Base-by-base conservation (phyloP, 139 green algal genomes). In the Tetradesmus lagerheimii region DNA sequence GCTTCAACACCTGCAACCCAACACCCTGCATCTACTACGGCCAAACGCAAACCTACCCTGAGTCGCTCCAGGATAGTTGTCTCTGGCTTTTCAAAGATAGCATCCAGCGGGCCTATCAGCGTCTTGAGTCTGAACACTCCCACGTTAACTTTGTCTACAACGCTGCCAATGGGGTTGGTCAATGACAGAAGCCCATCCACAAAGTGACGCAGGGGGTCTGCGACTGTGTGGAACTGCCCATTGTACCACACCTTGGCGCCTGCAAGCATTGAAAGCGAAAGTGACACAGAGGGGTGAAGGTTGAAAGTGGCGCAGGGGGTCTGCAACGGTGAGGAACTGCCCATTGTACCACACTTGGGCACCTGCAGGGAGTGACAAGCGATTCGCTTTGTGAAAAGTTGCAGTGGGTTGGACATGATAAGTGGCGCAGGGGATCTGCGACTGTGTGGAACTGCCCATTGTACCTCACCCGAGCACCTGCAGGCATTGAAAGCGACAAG, bases 401-500 rank as follows among this genome's bases (percentile, higher is more conserved):
- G n/a, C n/a, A n/a, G n/a, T n/a, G n/a, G n/a, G n/a, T n/a, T n/a
- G n/a, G n/a, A n/a, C n/a, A n/a, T n/a, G n/a, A n/a, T n/a, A n/a
- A n/a, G n/a, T n/a, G n/a, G n/a, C n/a, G n/a, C n/a, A n/a, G n/a
- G n/a, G n/a, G n/a, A n/a, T n/a, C n/a, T n/a, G n/a, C n/a, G n/a
- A n/a, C n/a, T n/a, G n/a, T n/a, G n/a, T n/a, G n/a, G n/a, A n/a
- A n/a, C n/a, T n/a, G n/a, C n/a, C n/a, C n/a, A n/a, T n/a, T n/a
- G n/a, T n/a, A n/a, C n/a, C n/a, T n/a, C n/a, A n/a, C n/a, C n/a
- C n/a, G n/a, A n/a, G n/a, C n/a, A n/a, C n/a, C n/a, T n/a, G n/a
- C n/a, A n/a, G n/a, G n/a, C n/a, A 99, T 99, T 74, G 95, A 94
- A 71, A 94, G 84, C 67, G n/a, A n/a, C 99, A 9, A 57, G 45